A percentile compares a stretch with the other conserved stretches of the same genome.
phyloP scores from a whole-genome alignment of 2,329 filamentous ascomycete species.

The Colletotrichum lini region DNA sequence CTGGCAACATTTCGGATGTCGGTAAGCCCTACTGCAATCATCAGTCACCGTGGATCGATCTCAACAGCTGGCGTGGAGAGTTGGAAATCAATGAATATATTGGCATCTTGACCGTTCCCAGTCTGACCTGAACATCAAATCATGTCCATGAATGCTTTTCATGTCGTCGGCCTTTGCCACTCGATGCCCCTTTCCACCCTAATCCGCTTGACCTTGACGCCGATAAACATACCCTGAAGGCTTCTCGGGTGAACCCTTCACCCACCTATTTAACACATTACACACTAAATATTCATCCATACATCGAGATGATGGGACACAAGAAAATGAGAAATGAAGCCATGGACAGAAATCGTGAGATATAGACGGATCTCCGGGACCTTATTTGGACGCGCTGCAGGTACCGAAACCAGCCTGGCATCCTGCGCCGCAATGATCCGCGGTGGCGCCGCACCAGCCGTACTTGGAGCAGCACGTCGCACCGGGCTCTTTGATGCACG shows the following conservation, averaged over 20 bases:
- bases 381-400: constrained; percentile 31
- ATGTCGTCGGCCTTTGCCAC: neutral
- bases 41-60: neutral
- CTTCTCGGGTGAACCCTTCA: neutral
- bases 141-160: neutral
- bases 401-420: constrained; percentile 38
- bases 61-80: neutral
- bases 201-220: neutral
- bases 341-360: neutral
- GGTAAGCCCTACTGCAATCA: too few species aligned
- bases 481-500: constrained; percentile 43
- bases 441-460: constrained; percentile 44
- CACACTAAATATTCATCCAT: constrained; percentile 23
- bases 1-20: too few species aligned
- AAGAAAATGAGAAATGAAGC: neutral
- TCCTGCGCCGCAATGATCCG: constrained; percentile 43
- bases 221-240: neutral
- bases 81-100: neutral
- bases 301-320: neutral
- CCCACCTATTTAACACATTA: constrained; percentile 24
- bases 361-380: neutral
- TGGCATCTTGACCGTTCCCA: neutral
- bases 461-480: constrained; percentile 44
- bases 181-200: neutral
- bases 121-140: too few species aligned